phyloP scores from a whole-genome alignment of 2,329 filamentous ascomycete species.

The Aciculosporium take region DNA sequence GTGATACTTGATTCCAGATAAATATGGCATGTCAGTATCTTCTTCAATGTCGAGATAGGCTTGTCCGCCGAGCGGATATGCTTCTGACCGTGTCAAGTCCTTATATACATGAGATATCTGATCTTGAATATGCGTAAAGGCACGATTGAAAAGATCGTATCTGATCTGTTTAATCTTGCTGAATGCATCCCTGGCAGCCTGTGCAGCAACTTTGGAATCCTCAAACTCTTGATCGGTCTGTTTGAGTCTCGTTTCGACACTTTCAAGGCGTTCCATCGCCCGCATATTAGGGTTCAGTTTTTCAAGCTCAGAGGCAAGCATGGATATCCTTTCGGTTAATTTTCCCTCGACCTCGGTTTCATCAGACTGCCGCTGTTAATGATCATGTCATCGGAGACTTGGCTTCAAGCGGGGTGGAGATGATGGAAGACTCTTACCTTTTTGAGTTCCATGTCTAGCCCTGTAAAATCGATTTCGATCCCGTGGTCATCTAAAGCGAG shows the following conservation, averaged over 20 bases:
- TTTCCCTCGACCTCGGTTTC: conserved; percentile 59
- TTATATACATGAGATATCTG: conserved; percentile 92
- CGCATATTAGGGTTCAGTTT: conserved; percentile 96
- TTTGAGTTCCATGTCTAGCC: conserved; percentile 69
- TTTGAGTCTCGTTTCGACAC: conserved; percentile 68
- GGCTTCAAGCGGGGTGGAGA: background rate
- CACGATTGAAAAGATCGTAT: conserved; percentile 86
- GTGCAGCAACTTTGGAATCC: conserved; percentile 60
- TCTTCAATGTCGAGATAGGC: conserved; percentile 83
- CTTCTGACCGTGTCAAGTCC: conserved; percentile 76
- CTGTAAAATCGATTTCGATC: conserved; percentile 75
- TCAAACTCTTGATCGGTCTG: conserved; percentile 83
- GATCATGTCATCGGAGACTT: background rate
- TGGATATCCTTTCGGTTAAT: conserved; percentile 63
- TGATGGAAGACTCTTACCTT: conserved; percentile 36
- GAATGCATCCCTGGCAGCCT: conserved; percentile 68
- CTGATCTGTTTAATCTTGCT: conserved; percentile 68
- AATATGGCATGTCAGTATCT: conserved; percentile 90
- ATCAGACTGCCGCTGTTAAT: conserved; percentile 46
- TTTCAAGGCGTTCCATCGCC: conserved; percentile 79
- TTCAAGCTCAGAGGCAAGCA: conserved; percentile 65
- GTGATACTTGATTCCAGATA: conserved; percentile 93
- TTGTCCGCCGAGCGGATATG: conserved; percentile 85
- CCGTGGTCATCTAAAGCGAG: conserved; percentile 75
- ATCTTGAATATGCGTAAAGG: conserved; percentile 86